Percentiles rank a stretch among this genome's conserved stretches.
These are phyloP conservation scores for Amylostereum chailletii DNA, from an alignment of 1,284 basidiomycete species.

Conservation along the genomic window DNA sequence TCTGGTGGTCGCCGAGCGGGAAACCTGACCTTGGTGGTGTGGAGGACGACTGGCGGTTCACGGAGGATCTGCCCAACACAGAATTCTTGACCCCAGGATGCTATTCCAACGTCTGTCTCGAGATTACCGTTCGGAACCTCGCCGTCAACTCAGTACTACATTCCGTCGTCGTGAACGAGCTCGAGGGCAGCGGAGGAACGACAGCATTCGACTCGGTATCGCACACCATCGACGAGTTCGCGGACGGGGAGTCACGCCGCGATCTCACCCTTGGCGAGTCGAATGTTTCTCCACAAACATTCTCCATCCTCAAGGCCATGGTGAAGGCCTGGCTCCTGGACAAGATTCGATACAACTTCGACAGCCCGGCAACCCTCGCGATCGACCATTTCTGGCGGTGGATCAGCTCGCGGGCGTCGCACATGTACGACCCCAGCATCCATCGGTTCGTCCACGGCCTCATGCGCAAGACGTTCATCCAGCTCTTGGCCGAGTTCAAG, in stretches of 20 bases:
- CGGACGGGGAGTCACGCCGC: constrained; percentile 66
- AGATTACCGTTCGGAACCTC: constrained; percentile 85
- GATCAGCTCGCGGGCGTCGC: constrained; percentile 80
- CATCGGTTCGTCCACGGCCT: constrained; percentile 92
- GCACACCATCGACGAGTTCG: constrained; percentile 88
- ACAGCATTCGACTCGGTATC: constrained; percentile 92
- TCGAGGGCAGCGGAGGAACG: constrained; percentile 88
- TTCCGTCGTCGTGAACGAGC: constrained; percentile 90
- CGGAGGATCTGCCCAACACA: constrained; percentile 77
- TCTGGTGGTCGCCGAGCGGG: constrained; percentile 94
- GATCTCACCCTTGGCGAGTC: constrained; percentile 87
- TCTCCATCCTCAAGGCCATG: constrained; percentile 82
- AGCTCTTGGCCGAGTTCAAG: constrained; percentile 95
- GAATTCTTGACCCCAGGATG: constrained; percentile 84
- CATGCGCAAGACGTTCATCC: constrained; percentile 98
- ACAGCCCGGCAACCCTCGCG: constrained; percentile 55
- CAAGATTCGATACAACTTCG: constrained; percentile 59
- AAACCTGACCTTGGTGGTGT: constrained; percentile 92
- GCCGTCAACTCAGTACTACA: constrained; percentile 94
- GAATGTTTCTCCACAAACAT: constrained; percentile 85
- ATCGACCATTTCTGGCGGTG: constrained; percentile 98
- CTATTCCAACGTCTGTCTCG: constrained; percentile 91
- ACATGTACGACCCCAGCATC: constrained; percentile 89
- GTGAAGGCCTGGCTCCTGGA: constrained; percentile 92
- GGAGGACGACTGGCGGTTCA: constrained; percentile 77